A percentile compares a stretch with the other conserved stretches of the same genome.
Conservation (phyloP, 352 stramenopile genomes). For the Pythium biforme region DNA sequence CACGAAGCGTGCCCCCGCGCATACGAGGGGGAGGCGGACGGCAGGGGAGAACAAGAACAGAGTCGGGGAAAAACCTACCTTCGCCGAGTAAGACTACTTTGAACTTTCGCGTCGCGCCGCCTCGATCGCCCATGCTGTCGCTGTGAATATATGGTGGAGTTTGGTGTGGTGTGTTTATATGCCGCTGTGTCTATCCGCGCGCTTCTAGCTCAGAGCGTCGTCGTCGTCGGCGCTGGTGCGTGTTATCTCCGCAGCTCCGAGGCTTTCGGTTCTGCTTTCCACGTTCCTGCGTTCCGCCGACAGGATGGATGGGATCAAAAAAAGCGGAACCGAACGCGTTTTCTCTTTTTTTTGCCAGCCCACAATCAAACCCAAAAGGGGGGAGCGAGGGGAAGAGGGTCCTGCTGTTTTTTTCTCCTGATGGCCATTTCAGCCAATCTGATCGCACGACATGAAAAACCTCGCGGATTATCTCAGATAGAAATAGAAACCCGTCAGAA, state of each 20-base stretch:
- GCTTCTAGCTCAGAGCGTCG: not conserved
- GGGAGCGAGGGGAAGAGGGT: not conserved
- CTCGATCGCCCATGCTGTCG: slow-evolving; percentile 54
- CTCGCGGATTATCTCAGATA: slow-evolving; percentile 6
- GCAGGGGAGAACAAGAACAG: not conserved
- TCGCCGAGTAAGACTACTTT: slow-evolving; percentile 86
- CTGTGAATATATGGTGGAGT: not conserved
- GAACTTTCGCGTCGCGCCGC: slow-evolving; percentile 65
- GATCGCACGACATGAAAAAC: not conserved
- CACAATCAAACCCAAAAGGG: slow-evolving; percentile 10
- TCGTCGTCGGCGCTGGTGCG: not conserved
- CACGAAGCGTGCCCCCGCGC: not conserved
- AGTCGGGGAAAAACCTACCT: slow-evolving; percentile 38
- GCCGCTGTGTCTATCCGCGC: slow-evolving; percentile 2
- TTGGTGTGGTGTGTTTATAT: not conserved
- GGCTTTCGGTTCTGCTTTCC: slow-evolving; percentile 6
- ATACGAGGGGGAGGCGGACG: not conserved
- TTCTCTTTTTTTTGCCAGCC: slow-evolving; percentile 13
- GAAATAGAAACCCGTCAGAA: not conserved
- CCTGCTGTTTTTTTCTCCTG: slow-evolving; percentile 6
- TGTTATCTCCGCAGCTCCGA: not conserved
- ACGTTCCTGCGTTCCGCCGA: not conserved
- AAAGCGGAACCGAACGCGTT: slow-evolving; percentile 13
- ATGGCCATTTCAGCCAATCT: slow-evolving; percentile 5
- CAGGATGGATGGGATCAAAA: slow-evolving; percentile 1